Evolutionary conservation across 768 basidiomycete species (phyloP), one percentile per base, ranked within the genome.

Genomic region (Coprinopsis strossmayeri): DNA sequence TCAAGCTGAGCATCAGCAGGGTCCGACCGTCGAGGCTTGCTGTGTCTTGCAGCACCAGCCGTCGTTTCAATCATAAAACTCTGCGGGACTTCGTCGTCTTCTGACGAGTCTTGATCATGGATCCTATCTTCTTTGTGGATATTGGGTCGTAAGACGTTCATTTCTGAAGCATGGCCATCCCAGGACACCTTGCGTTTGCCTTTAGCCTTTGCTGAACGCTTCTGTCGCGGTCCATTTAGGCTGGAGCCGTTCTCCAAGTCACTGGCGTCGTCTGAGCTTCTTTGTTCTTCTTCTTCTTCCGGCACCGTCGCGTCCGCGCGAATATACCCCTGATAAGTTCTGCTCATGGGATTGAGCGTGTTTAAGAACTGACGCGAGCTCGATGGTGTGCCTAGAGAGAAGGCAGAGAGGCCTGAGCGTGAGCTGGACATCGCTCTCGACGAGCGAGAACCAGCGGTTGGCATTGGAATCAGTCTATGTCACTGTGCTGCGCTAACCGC

Each of bases 61-160:
- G 77, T 65, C 32, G 85, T 79, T 64, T 92, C 89, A 55, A 91
- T 82, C 78, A 90, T 84, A 58, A 91, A 85, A 60, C 84, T 87
- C 59, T 86, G 83, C 0, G 90, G 90, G 2, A 87, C 87, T 61
- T 91, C 90, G 48, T 86, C 89, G 57, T 91, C 89, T 56, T 91
- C 89, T 5, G 84, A 86, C 24, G 76, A 74, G 43, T 86, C 81
- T 41, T 74, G 69, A 47, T 74, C 73, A 50, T 81, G 73, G 23
- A 72, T 69, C 59, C 67, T 72, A 64, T 87, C 85, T 59, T 83
- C 77, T 55, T 74, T 70, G 57, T 78, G 84, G 56, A 83, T 84
- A 64, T 87, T 89, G 44, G 87, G 87, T 51, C 78, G 80, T 41
- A 87, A 65, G 5, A 71, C 59, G 55, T 69, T 76, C 73, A 77